Conservation (phyloP, 495 filamentous ascomycete species). For the Penicillium dipodomyicola region DNA sequence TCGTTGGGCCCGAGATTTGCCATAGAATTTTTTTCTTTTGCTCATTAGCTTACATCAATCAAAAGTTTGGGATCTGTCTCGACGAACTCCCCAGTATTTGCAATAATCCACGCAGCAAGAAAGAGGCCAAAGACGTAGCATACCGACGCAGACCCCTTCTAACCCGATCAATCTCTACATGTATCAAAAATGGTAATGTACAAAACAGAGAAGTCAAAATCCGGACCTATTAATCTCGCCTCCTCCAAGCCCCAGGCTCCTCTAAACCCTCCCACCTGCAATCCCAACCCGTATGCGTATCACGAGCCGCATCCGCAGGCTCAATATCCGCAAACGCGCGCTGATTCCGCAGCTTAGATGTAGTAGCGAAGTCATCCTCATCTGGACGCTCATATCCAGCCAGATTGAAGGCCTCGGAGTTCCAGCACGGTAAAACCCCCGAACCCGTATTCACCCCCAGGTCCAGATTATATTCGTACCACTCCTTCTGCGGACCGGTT, state of each 20-base stretch:
- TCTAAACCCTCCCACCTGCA: slow-evolving; percentile 36
- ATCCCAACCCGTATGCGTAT: slow-evolving; percentile 39
- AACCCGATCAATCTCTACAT: background rate
- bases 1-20: slow-evolving; percentile 11
- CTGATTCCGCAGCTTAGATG: slow-evolving; percentile 39
- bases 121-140: background rate
- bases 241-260: slow-evolving; percentile 38
- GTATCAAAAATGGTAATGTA: background rate
- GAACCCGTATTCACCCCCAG: slow-evolving; percentile 17
- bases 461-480: slow-evolving; percentile 37
- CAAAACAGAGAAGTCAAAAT: background rate
- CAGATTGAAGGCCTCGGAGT: slow-evolving; percentile 26
- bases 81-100: background rate
- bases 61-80: slow-evolving; percentile 18
- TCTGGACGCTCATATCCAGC: slow-evolving; percentile 46
- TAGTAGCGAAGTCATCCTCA: slow-evolving; percentile 30
- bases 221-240: slow-evolving; percentile 13
- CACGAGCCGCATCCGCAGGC: slow-evolving; percentile 19
- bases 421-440: background rate
- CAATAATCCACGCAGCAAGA: background rate
- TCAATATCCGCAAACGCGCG: slow-evolving; percentile 26
- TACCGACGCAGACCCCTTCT: background rate
- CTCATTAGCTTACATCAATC: slow-evolving; percentile 20
- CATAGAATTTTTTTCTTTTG: slow-evolving; percentile 11
- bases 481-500: slow-evolving; percentile 27